Conservation (phyloP, 805 yeast species). For the Teunomyces aglyptinius region DNA sequence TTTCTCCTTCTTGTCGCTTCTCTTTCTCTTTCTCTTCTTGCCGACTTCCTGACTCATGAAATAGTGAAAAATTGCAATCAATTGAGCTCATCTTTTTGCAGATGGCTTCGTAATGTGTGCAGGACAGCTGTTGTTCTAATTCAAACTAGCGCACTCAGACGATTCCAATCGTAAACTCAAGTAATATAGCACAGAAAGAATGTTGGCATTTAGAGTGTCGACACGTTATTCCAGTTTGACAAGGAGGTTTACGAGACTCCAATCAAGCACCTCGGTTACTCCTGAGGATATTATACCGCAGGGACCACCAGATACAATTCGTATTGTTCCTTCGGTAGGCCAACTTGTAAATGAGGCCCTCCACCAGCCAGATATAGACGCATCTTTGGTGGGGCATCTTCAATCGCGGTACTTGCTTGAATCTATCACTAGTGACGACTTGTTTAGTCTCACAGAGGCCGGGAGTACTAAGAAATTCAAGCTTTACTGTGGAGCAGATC, state of each 20-base stretch:
- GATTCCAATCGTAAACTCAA: background rate
- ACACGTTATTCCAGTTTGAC: background rate
- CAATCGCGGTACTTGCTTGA: constrained; percentile 38
- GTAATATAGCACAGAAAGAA: background rate
- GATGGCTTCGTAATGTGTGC: background rate
- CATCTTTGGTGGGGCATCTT: constrained; percentile 36
- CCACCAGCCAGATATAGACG: constrained; percentile 21
- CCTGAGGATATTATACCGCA: background rate
- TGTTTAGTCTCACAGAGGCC: constrained; percentile 31
- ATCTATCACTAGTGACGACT: constrained; percentile 36
- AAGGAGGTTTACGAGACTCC: background rate
- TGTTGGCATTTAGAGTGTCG: background rate
- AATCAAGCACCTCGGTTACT: background rate
- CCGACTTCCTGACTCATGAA: constrained; percentile 3
- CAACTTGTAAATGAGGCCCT: constrained; percentile 21
- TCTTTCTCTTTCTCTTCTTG: constrained; percentile 31
- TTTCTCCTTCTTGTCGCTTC: constrained; percentile 22
- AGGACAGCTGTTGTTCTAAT: background rate
- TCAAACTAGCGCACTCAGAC: background rate
- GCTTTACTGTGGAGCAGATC: constrained; percentile 94
- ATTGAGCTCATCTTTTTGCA: background rate
- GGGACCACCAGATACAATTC: constrained; percentile 30
- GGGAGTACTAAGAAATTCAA: constrained; percentile 39
- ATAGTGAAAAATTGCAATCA: background rate
- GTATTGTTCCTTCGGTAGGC: constrained; percentile 37